Conservation (phyloP, 805 yeast genomes). For the Pichia pseudocactophila region DNA sequence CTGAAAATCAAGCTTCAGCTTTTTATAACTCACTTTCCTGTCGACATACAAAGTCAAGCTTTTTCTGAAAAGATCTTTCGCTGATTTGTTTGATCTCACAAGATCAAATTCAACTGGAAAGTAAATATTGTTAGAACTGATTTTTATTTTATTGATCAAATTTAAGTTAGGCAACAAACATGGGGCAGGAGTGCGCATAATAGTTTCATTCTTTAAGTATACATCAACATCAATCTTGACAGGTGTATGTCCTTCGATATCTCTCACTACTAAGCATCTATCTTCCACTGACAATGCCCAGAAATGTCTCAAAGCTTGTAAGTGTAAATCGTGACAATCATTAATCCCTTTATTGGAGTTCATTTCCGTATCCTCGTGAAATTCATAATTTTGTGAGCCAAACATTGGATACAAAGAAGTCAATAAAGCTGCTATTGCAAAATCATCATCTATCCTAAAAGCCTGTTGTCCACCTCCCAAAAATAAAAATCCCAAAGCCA, state of each 20-base stretch:
- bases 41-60: conserved; percentile 44
- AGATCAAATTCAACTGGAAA: conserved; percentile 37
- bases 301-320: conserved; percentile 81
- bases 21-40: conserved; percentile 34
- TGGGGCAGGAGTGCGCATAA: conserved; percentile 42
- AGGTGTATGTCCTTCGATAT: conserved; percentile 52
- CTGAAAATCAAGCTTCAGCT: conserved; percentile 17
- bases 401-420: conserved; percentile 73
- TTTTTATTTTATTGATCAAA: conserved; percentile 38
- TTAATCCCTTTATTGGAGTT: conserved; percentile 16
- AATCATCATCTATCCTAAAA: conserved; percentile 45
- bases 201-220: conserved; percentile 30
- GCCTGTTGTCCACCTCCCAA: conserved; percentile 92
- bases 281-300: conserved; percentile 84
- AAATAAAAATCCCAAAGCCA: conserved; percentile 81
- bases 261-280: conserved; percentile 70
- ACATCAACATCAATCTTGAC: conserved; percentile 35
- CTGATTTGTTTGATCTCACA: conserved; percentile 31
- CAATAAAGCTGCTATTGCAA: conserved; percentile 61
- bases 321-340: conserved; percentile 39
- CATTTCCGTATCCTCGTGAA: background rate
- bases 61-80: conserved; percentile 31
- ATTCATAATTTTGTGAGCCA: conserved; percentile 32
- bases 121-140: conserved; percentile 32
- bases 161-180: conserved; percentile 56